Evolutionary conservation across 495 filamentous ascomycete species (phyloP).

Genomic region (Penicillium dipodomyicola): DNA sequence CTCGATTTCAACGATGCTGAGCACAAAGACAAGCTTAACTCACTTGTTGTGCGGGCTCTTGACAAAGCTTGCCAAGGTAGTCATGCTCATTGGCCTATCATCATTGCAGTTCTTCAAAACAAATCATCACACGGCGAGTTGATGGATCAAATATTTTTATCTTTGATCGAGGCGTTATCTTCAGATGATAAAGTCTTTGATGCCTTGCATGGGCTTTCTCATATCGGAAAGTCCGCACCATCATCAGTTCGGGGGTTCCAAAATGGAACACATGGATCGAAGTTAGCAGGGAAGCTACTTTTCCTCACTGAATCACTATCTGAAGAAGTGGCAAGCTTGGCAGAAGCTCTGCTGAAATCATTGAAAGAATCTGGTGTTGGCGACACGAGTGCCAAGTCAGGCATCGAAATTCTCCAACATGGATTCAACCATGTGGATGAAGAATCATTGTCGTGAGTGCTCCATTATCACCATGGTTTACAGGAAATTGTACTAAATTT

Average conservation of each 20-base stretch:
- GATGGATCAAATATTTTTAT: constrained; percentile 42
- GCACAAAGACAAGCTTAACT: constrained; percentile 32
- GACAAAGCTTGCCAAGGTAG: constrained; percentile 41
- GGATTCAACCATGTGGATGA: constrained; percentile 49
- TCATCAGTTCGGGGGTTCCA: constrained; percentile 39
- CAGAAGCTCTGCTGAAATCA: constrained; percentile 43
- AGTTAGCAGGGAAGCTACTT: constrained; percentile 54
- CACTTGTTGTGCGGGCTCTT: constrained; percentile 39
- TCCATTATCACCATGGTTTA: no score
- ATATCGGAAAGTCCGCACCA: constrained; percentile 39
- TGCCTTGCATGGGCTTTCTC: constrained; percentile 40
- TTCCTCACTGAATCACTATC: constrained; percentile 55
- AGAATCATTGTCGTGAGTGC: constrained; percentile 53
- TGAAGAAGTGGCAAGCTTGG: constrained; percentile 52
- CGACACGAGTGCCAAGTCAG: constrained; percentile 40
- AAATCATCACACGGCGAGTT: constrained; percentile 42
- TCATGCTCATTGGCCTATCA: constrained; percentile 41
- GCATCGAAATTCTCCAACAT: constrained; percentile 51
- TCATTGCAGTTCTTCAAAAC: constrained; percentile 47
- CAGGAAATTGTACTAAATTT: constrained; percentile 16
- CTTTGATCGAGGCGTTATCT: constrained; percentile 38
- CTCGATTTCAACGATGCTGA: constrained; percentile 42
- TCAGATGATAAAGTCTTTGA: constrained; percentile 31
- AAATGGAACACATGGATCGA: constrained; percentile 46
- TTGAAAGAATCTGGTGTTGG: constrained; percentile 39